Evolutionary conservation across 1,284 basidiomycete genomes (phyloP).

Genomic region (Xerocomus minutiporus): DNA sequence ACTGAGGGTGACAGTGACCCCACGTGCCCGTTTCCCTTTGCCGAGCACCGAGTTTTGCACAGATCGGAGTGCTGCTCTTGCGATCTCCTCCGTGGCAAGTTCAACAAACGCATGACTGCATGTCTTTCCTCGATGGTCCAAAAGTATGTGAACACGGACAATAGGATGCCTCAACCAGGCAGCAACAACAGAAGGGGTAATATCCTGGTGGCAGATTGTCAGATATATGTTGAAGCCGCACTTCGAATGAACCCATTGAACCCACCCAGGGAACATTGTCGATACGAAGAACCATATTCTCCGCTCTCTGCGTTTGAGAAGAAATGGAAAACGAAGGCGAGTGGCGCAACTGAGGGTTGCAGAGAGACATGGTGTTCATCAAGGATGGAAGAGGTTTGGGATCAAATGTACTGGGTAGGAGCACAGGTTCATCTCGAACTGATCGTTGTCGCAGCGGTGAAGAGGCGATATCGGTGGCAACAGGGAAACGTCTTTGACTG

Average conservation of each 20-base stretch:
- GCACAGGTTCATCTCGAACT: slow-evolving; percentile 13
- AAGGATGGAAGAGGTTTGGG: slow-evolving; percentile 24
- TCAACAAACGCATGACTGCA: slow-evolving; percentile 77
- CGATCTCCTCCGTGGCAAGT: slow-evolving; percentile 52
- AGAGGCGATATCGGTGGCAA: slow-evolving; percentile 10
- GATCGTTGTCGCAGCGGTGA: slow-evolving; percentile 28
- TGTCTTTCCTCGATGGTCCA: slow-evolving; percentile 76
- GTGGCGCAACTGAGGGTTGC: slow-evolving; percentile 11
- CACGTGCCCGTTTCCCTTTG: slow-evolving; percentile 66
- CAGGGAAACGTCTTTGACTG: slow-evolving; percentile 10
- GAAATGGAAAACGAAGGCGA: slow-evolving; percentile 10
- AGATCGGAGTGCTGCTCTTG: slow-evolving; percentile 61
- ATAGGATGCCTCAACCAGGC: slow-evolving; percentile 67
- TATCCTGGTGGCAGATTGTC: slow-evolving; percentile 49
- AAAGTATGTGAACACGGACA: slow-evolving; percentile 65
- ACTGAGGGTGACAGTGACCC: slow-evolving; percentile 74
- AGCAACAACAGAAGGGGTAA: slow-evolving; percentile 66
- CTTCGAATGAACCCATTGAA: slow-evolving; percentile 39
- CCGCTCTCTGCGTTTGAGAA: slow-evolving; percentile 24
- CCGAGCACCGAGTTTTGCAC: slow-evolving; percentile 67
- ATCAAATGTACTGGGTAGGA: slow-evolving; percentile 27
- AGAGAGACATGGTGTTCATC: slow-evolving; percentile 22
- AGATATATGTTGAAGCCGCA: slow-evolving; percentile 4
- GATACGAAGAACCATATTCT: slow-evolving; percentile 65
- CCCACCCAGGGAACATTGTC: slow-evolving; percentile 83